Evolutionary conservation across 1,284 basidiomycete species (phyloP), one percentile per base, ranked within the genome.

Genomic region (Leccinum griseonigrum): DNA sequence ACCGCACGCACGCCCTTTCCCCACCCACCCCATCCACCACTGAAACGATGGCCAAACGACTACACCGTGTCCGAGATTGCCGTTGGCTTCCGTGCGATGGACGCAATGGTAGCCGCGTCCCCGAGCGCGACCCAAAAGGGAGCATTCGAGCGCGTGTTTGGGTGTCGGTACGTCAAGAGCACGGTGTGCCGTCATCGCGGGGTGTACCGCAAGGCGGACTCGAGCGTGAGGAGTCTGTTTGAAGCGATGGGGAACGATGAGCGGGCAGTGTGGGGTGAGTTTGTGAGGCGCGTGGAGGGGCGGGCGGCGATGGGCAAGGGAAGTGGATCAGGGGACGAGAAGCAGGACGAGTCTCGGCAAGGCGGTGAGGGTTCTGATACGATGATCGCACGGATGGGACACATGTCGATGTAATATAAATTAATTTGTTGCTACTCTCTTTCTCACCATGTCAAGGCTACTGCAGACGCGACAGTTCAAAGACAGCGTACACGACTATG

Each of bases 1-100:
- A 56, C 58, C 5, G 28, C 13, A 43, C 72, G 72, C 3, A 50
- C 67, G 1, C 68, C 79, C 9, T 76, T 83, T 54, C 79, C 82
- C 3, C 80, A 81, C 63, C 81, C 83, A 61, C 78, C 81, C 0
- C 80, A 81, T 63, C 81, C 83, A 60, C 78, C 81, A 0, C 74
- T 85, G 32, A 87, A 86, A 69, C 82, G 85, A 13, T 88, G 87
- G 87, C 86, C 86, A 50, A 86, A 88, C 68, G 86, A 88, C 73
- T 87, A 86, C 70, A 85, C 83, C 8, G 86, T 88, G 14, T 79
- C 78, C 58, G 85, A 88, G 68, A 77, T 88, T 58, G 78, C 84
- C 2, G 69, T 71, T 1, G 86, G 86, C 1, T 86, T 88, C 71
- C 77, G 74, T 38, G 66, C 74, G 60, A 86, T 88, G 82, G 85